Conservation (phyloP, 2,329 filamentous ascomycete species). For the Fusarium chaquense region DNA sequence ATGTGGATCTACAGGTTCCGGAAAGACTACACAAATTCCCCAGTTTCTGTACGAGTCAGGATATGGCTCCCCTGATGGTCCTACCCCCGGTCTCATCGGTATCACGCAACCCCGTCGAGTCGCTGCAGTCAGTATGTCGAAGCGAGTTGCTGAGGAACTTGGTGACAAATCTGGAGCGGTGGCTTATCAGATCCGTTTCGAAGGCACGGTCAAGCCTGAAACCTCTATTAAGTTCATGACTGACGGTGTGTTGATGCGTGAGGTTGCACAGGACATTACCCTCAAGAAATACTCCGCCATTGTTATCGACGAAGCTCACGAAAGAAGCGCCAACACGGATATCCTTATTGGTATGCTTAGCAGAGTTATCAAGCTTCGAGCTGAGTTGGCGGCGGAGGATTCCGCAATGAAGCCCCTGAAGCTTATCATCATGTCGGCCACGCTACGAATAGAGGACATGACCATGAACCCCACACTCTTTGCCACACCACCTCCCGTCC, state of each 20-base stretch:
- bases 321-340: conserved; percentile 96
- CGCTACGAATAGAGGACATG: conserved; percentile 89
- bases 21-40: conserved; percentile 97
- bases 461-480: conserved; percentile 87
- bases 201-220: conserved; percentile 81
- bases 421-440: conserved; percentile 98
- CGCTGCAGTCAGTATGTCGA: conserved; percentile 96
- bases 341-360: conserved; percentile 98
- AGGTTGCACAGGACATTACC: conserved; percentile 89
- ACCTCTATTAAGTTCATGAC: conserved; percentile 99
- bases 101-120: conserved; percentile 95
- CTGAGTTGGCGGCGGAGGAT: conserved; percentile 79
- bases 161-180: conserved; percentile 82
- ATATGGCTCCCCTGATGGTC: conserved; percentile 81
- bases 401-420: conserved; percentile 82
- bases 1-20: conserved; percentile 94
- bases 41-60: conserved; percentile 96
- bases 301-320: conserved; percentile 96
- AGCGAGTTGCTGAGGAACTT: conserved; percentile 87
- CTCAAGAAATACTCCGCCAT: conserved; percentile 92
- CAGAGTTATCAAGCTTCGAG: conserved; percentile 86
- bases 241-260: conserved; percentile 92
- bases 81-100: conserved; percentile 91
- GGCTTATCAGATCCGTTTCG: conserved; percentile 95
- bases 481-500: conserved; percentile 79